A percentile compares a stretch with the other conserved stretches of the same genome.
These are phyloP conservation scores for Betula pendula DNA, from an alignment of 306 rosid genomes.

Conservation along the genomic window DNA sequence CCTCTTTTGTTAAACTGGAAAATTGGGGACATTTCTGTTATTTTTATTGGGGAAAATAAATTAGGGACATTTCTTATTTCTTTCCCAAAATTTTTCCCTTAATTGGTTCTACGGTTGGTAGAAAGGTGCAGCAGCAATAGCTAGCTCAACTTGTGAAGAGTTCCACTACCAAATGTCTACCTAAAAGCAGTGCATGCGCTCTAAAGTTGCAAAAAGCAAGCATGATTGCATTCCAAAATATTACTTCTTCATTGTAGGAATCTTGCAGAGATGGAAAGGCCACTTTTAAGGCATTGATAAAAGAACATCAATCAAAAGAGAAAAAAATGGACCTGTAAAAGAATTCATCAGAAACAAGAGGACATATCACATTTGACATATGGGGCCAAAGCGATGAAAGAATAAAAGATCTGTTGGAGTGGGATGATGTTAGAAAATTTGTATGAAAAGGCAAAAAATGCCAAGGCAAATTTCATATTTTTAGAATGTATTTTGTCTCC, in stretches of 20 bases:
- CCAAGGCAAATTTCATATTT: too few species aligned
- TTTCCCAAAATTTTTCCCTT: not conserved
- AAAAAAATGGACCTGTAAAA: slow-evolving; percentile 2
- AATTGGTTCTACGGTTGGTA: not conserved
- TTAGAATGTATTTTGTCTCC: too few species aligned
- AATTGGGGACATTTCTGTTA: not conserved
- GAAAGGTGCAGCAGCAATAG: not conserved
- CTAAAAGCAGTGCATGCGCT: slow-evolving; percentile 33
- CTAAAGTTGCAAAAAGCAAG: slow-evolving; percentile 34
- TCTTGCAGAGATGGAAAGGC: slow-evolving; percentile 30
- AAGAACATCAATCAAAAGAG: not conserved
- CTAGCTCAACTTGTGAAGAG: slow-evolving; percentile 14
- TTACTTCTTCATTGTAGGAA: not conserved
- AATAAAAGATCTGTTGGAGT: too few species aligned
- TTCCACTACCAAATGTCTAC: slow-evolving; percentile 40
- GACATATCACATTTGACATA: not conserved
- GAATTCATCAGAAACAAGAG: not conserved
- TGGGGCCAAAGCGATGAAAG: not conserved
- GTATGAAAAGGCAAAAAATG: too few species aligned
- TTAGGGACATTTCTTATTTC: not conserved
- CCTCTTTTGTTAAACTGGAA: too few species aligned
- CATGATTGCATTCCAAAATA: slow-evolving; percentile 32
- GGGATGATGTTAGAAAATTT: too few species aligned
- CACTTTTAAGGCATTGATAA: slow-evolving; percentile 13
- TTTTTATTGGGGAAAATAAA: not conserved